Percentiles rank a stretch among this genome's conserved stretches.
Conservation (phyloP, 169 alveolate species). For the Amoebophrya sp. region DNA sequence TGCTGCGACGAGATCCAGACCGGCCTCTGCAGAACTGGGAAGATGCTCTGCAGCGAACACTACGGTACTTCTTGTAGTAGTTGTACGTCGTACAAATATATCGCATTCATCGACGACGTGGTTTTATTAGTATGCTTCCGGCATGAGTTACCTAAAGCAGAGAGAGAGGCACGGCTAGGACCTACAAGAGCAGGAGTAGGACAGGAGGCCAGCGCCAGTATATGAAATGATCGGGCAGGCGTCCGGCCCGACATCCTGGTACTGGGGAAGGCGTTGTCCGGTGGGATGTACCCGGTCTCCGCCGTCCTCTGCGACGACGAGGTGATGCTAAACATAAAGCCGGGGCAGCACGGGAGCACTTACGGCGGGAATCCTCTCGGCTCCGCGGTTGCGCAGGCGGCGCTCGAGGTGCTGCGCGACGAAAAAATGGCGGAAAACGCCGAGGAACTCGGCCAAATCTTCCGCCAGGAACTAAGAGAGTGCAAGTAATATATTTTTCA, state of each 20-base stretch:
- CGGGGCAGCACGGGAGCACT: slow-evolving; percentile 83
- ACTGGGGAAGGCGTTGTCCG: slow-evolving; percentile 75
- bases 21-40: slow-evolving; percentile 78
- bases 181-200: too few relatives aligned
- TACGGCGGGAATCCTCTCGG: slow-evolving; percentile 73
- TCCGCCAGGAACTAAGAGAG: slow-evolving; percentile 38
- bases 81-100: too few relatives aligned
- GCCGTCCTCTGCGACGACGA: slow-evolving; percentile 65
- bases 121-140: too few relatives aligned
- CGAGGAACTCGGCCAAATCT: slow-evolving; percentile 42
- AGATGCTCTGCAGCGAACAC: slow-evolving; percentile 53
- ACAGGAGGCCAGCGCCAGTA: too few relatives aligned
- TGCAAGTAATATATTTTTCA: slow-evolving; percentile 27
- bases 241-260: slow-evolving; percentile 71
- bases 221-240: too few relatives aligned
- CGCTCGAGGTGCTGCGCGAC: slow-evolving; percentile 58
- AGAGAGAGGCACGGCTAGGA: too few relatives aligned
- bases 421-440: slow-evolving; percentile 71
- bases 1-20: slow-evolving; percentile 74
- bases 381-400: slow-evolving; percentile 59
- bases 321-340: slow-evolving; percentile 61
- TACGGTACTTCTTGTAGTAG: slow-evolving; percentile 15
- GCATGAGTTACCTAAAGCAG: too few relatives aligned
- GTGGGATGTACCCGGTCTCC: slow-evolving; percentile 73
- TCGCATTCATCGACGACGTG: too few relatives aligned